Evolutionary conservation across 116 monocot genomes (phyloP), one percentile per base, ranked within the genome.

Genomic region (Phalaenopsis hybrid): DNA sequence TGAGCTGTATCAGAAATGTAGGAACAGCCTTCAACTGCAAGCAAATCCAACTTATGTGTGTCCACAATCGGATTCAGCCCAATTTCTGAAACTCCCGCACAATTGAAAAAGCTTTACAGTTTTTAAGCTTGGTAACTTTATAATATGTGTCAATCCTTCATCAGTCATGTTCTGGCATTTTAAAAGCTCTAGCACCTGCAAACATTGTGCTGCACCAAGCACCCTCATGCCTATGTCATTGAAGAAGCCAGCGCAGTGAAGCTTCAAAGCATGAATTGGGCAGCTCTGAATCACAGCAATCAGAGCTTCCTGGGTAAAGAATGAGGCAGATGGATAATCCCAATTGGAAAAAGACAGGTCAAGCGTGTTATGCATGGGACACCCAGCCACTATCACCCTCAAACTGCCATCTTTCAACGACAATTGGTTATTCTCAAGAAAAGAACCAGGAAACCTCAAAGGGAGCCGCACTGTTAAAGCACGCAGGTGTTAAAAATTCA

Each of bases 1-100:
- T 81, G 86, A 61, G 85, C 92, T 78, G 90, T 55, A 65, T 86
- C 84, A 34, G 94, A 92, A 41, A 95, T 80, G 57, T 65, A 86
- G 78, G 80, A 85, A 51, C 94, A 95, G 46, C 82, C 89, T 72
- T 85, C 81, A 69, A 95, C 88, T 8, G 55, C 80, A 72, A 92
- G 77, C 20, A 25, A 83, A n/a, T 82, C 89, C 59, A 95, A 78
- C 37, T 92, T 90, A 37, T 82, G 37, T 23, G 81, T 82, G 34
- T 74, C 79, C 11, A 85, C 81, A 13, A 92, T 81, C 13, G 86
- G 85, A 55, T 84, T 84, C 90, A 94, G 86, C 34, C 90, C 92
- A 78, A 43, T 44, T 63, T 92, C 90, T 23, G 52, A 12, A 52
- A 52, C 52, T 52, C 52, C 52, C 12, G 13, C 3, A 52, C 52